Evolutionary conservation across 768 basidiomycete species (phyloP).

Genomic region (Termitomyces sp.): DNA sequence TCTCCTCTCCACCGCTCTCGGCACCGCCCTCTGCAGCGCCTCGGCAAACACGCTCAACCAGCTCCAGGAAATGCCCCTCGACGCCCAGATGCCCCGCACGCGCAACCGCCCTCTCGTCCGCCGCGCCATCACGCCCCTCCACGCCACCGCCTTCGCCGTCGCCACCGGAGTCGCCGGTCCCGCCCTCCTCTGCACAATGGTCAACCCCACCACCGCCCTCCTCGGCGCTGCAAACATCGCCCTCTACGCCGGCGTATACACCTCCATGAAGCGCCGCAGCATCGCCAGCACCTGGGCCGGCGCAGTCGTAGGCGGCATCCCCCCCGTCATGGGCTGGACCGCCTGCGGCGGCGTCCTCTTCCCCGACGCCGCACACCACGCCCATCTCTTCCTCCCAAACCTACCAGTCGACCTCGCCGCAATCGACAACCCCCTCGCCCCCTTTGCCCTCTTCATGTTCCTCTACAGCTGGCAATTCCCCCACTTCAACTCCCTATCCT

Average conservation of each 20-base stretch:
- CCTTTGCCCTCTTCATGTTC: slow-evolving; percentile 74
- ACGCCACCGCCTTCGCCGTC: slow-evolving; percentile 76
- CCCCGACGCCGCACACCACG: slow-evolving; percentile 54
- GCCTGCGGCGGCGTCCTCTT: slow-evolving; percentile 81
- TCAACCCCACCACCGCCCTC: slow-evolving; percentile 80
- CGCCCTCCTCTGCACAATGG: slow-evolving; percentile 69
- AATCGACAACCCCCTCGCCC: slow-evolving; percentile 76
- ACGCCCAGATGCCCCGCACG: slow-evolving; percentile 94
- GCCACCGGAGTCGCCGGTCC: slow-evolving; percentile 77
- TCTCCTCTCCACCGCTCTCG: slow-evolving; percentile 80
- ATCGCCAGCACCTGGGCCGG: slow-evolving; percentile 93
- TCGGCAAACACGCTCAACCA: slow-evolving; percentile 96
- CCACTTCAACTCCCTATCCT: slow-evolving; percentile 92
- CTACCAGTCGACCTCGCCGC: slow-evolving; percentile 37
- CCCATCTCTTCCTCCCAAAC: slow-evolving; percentile 52
- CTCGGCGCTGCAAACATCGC: slow-evolving; percentile 81
- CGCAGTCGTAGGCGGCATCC: slow-evolving; percentile 85
- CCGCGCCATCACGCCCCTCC: slow-evolving; percentile 75
- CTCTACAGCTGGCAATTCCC: slow-evolving; percentile 98
- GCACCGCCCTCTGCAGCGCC: slow-evolving; percentile 86
- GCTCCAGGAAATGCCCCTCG: slow-evolving; percentile 89
- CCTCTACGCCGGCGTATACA: slow-evolving; percentile 90
- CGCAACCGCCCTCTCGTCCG: slow-evolving; percentile 83
- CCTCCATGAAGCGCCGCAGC: slow-evolving; percentile 82
- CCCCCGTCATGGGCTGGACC: slow-evolving; percentile 98